Evolutionary conservation across 179 eudicot species (phyloP).

Genomic region (Drosera spatulata): DNA sequence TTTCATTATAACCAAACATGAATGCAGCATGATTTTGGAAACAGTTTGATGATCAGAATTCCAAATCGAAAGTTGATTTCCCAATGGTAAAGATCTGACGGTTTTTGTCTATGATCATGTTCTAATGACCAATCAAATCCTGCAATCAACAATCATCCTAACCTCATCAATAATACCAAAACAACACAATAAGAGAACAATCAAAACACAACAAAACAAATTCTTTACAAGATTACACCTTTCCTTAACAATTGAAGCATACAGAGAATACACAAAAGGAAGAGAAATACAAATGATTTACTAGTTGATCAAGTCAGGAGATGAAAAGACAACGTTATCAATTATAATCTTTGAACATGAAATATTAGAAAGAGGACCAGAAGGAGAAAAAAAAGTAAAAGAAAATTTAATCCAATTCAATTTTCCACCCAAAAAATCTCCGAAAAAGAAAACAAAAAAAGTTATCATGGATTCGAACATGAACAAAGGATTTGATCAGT

Average conservation of each 20-base stretch:
- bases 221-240: not conserved
- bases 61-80: slow-evolving; percentile 28
- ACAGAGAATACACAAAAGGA: not conserved
- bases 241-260: not conserved
- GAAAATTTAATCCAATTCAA: not conserved
- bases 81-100: slow-evolving; percentile 49
- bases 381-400: not conserved
- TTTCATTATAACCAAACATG: no score
- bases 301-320: not conserved
- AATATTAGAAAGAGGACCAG: not conserved
- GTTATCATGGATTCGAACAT: not conserved
- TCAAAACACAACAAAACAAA: not conserved
- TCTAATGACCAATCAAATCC: slow-evolving; percentile 21
- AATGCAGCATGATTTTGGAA: not conserved
- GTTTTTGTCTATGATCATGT: slow-evolving; percentile 56
- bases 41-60: no score
- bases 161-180: not conserved
- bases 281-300: not conserved
- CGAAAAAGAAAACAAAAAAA: not conserved
- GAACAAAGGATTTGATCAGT: not conserved
- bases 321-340: not conserved
- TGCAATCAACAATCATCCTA: not conserved
- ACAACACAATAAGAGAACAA: not conserved
- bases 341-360: not conserved
- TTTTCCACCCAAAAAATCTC: not conserved